A percentile compares a stretch with the other conserved stretches of the same genome.
These are phyloP conservation scores for Phytophthora rubi DNA, from an alignment of 352 stramenopile species.

Conservation along the genomic window DNA sequence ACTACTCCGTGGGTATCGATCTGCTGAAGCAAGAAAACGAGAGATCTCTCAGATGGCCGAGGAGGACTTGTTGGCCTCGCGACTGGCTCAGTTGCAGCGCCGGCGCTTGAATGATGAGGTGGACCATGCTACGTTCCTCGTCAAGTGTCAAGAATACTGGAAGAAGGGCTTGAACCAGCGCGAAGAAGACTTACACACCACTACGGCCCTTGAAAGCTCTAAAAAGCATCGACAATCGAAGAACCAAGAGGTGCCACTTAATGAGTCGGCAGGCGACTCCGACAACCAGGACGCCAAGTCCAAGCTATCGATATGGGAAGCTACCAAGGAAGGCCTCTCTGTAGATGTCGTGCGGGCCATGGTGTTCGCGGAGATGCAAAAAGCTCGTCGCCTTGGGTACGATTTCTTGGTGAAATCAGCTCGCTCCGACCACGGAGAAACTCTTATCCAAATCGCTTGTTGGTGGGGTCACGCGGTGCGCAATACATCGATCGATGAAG, in stretches of 20 bases:
- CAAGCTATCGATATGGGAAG: slow-evolving; percentile 78
- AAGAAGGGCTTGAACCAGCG: slow-evolving; percentile 44
- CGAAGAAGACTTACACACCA: slow-evolving; percentile 30
- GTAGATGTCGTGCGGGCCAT: slow-evolving; percentile 61
- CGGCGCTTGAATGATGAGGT: slow-evolving; percentile 27
- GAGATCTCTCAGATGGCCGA: slow-evolving; percentile 46
- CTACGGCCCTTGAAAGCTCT: slow-evolving; percentile 5
- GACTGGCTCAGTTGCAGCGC: slow-evolving; percentile 18
- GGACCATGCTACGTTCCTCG: slow-evolving; percentile 34
- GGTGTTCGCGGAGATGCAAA: slow-evolving; percentile 68
- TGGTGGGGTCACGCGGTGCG: slow-evolving; percentile 69
- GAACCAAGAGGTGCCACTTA: slow-evolving; percentile 22
- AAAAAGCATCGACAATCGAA: slow-evolving; percentile 23
- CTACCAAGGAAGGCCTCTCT: slow-evolving; percentile 52
- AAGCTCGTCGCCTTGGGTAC: slow-evolving; percentile 61
- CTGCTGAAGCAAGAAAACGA: slow-evolving; percentile 33
- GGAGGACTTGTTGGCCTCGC: slow-evolving; percentile 45
- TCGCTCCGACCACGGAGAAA: slow-evolving; percentile 60
- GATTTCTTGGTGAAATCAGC: slow-evolving; percentile 59
- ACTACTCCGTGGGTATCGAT: slow-evolving; percentile 43
- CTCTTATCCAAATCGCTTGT: slow-evolving; percentile 72
- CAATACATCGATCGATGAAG: not conserved
- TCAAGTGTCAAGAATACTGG: slow-evolving; percentile 53
- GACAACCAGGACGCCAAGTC: slow-evolving; percentile 30
- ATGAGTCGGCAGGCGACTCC: slow-evolving; percentile 27